Evolutionary conservation across 2,329 filamentous ascomycete genomes (phyloP), one percentile per base, ranked within the genome.

Genomic region (Paecilomyces dactylethromorphus): DNA sequence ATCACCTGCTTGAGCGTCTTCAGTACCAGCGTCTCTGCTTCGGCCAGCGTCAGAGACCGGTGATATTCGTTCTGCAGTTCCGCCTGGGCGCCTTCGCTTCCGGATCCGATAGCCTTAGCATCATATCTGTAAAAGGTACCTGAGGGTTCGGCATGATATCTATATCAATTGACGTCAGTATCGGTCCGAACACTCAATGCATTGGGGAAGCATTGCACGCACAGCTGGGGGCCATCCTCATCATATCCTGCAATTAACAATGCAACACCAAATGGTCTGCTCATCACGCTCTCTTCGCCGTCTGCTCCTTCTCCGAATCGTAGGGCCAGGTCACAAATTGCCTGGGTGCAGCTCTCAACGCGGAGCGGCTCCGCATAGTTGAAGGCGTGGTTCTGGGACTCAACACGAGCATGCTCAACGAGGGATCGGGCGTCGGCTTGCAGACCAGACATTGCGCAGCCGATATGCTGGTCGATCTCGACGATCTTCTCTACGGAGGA

Each of bases 1-100:
- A 99, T 99, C 67, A 99, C 94, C 80, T 99, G 94, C 84, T 97
- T 99, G 75, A 99, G 78, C 39, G 94, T 99, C 86, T 97, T 97
- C 71, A 99, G 82, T 56, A 96, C 92, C 65, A 99, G 81, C 3
- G 92, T 94, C 81, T 99, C 94, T 59, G 94, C 94, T 73, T 99
- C 94, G 59, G 84, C 81, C 63, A 99, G 87, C 50, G 92, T 96
- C 63, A 99, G 84, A 59, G 93, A 97, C 85, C 95, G 96, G 82
- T 99, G 94, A 73, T 97, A 99, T 80, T 97, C 93, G 72, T 96
- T 97, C 79, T 99, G 94, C 71, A 99, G 81, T 80, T 99, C 94
- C 39, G 94, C 94, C 78, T 99, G 94, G 54, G 94, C 94, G 65
- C 94, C 94, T 79, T 99, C 94, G 61, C 91, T 96, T 66, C 94